These are phyloP conservation scores for Saccharomycopsis sp. DNA, from an alignment of 805 yeast species.

Conservation along the genomic window DNA sequence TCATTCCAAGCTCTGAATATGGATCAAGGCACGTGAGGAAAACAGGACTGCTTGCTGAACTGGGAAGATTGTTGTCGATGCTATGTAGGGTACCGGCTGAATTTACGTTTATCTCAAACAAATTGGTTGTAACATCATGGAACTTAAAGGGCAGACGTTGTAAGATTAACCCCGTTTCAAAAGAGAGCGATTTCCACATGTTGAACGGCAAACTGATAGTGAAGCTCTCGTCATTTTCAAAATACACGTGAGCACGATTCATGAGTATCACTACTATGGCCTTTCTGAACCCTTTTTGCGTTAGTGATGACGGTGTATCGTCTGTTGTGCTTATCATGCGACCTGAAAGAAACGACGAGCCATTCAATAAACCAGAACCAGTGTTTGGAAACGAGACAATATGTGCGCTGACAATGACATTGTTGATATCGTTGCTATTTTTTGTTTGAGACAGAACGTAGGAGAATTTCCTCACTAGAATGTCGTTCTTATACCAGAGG, in stretches of 20 bases:
- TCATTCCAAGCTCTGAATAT: slow-evolving; percentile 60
- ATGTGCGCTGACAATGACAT: slow-evolving; percentile 13
- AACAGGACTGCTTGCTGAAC: slow-evolving; percentile 24
- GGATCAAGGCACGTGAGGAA: slow-evolving; percentile 73
- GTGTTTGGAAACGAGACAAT: slow-evolving; percentile 6
- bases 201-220: slow-evolving; percentile 65
- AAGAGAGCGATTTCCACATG: slow-evolving; percentile 53
- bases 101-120: slow-evolving; percentile 5
- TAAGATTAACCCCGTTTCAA: slow-evolving; percentile 60
- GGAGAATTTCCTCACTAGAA: slow-evolving; percentile 12
- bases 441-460: background rate
- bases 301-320: background rate
- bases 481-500: slow-evolving; percentile 15
- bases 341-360: background rate
- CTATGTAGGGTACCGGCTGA: background rate
- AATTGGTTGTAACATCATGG: background rate
- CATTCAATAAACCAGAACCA: background rate
- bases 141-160: slow-evolving; percentile 29
- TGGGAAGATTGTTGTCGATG: slow-evolving; percentile 11
- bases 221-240: slow-evolving; percentile 50
- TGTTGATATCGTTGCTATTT: background rate
- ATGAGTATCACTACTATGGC: slow-evolving; percentile 55
- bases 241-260: slow-evolving; percentile 58
- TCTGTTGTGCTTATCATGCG: too few relatives aligned
- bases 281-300: slow-evolving; percentile 20